Base-by-base conservation (phyloP, 352 stramenopile genomes). In the Phytophthora macrochlamydospora region DNA sequence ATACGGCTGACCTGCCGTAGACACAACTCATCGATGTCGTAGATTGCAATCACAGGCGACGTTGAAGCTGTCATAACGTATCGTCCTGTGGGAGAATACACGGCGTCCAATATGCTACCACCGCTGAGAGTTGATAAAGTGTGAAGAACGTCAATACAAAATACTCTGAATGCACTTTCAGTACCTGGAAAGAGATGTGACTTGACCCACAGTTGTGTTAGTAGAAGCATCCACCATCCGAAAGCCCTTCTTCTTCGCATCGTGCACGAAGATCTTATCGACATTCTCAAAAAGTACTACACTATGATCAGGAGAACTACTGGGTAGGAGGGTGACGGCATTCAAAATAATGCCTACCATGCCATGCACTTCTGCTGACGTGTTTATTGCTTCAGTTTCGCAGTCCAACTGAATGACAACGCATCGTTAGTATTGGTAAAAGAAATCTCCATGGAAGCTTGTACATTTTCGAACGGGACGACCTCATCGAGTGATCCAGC, bases 51-150 rank as follows among this genome's bases (percentile, higher is more conserved):
- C 9, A 87, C 67, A 24, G 78, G 78, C 8, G 74, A 87, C 4
- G 76, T 77, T 11, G 76, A 80, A 14, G 76, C 68, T 24, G 81
- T 82, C 40, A 83, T 68, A 8, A 90, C 58, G 43, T 87, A 86
- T 28, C 72, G 64, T 11, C 75, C 76, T 24, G 73, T 57, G 18
- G 67, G 57, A 3, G 69, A 79, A 60, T 86, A 87, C 18, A 82
- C 66, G 0, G 76, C 71, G 48, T 87, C 81, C 14, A 86, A 56
- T 12, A 87, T 65, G 1, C 64, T 52, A 7, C 51, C 56, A 8
- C 45, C 18, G 18, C 18, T 24, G 18, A 24, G 18, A 24, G 18
- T 24, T 24, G 18, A 24, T 24, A 24, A 24, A 24, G 18, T 24
- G 18, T 24, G 18, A 24, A 24, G 18, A 24, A 24, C 18, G 18